A percentile compares a stretch with the other conserved stretches of the same genome.
Conservation (phyloP, 306 rosid genomes). For the Acmispon strigosus region DNA sequence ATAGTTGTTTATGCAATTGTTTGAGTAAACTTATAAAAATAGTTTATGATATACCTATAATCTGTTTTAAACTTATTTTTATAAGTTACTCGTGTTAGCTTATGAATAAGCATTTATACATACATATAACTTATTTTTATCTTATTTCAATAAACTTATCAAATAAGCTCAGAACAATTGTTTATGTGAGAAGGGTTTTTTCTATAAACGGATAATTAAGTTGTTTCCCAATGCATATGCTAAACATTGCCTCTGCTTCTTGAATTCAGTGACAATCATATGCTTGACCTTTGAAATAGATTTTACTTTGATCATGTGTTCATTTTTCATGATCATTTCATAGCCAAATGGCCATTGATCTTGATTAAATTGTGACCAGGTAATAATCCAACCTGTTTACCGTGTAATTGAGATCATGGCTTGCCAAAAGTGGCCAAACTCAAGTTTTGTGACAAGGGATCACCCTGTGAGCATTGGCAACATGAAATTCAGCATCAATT, state of each 20-base stretch:
- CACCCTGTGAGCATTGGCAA: constrained; percentile 18
- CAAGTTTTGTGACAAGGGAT: constrained; percentile 37
- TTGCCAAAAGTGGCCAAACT: constrained; percentile 31
- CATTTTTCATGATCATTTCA: neutral
- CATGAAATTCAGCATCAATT: constrained; percentile 20
- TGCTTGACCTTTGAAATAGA: neutral
- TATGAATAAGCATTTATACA: too few species aligned
- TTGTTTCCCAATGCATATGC: too few species aligned
- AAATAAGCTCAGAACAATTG: too few species aligned
- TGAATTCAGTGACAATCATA: neutral
- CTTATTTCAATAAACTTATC: too few species aligned
- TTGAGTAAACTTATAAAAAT: too few species aligned
- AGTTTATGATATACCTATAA: too few species aligned
- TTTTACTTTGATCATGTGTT: neutral
- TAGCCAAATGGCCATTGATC: neutral
- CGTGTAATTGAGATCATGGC: constrained; percentile 38
- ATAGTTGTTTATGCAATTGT: too few species aligned
- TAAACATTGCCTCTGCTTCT: neutral
- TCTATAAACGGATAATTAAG: too few species aligned
- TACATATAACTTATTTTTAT: too few species aligned
- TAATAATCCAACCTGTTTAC: constrained; percentile 40
- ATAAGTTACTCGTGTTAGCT: too few species aligned
- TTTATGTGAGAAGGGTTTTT: too few species aligned
- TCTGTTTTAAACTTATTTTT: too few species aligned
- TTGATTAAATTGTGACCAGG: constrained; percentile 19